A percentile compares a stretch with the other conserved stretches of the same genome.
phyloP scores from a whole-genome alignment of 257 asterid genomes.

The Solanum gracilifrons region DNA sequence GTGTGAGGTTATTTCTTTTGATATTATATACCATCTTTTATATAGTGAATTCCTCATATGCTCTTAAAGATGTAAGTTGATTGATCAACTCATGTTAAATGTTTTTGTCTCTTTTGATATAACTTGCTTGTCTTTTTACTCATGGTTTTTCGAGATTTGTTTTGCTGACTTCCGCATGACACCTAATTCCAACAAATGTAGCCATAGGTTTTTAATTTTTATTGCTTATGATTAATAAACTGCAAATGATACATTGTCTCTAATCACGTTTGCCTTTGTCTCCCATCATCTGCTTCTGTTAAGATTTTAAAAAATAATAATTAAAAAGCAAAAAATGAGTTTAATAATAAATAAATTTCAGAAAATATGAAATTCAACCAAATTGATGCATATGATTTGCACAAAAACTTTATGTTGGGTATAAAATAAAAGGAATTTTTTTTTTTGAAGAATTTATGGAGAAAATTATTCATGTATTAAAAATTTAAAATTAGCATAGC shows the following conservation, averaged over 20 bases:
- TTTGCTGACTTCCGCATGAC: not conserved
- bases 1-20: no score
- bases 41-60: not conserved
- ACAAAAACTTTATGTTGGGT: not conserved
- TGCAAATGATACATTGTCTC: not conserved
- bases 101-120: not conserved
- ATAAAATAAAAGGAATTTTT: not conserved
- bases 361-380: not conserved
- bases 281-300: not conserved
- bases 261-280: not conserved
- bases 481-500: not conserved
- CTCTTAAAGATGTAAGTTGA: not conserved
- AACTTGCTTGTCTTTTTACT: no score
- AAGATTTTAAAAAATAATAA: not conserved
- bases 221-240: not conserved
- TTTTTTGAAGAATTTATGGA: not conserved
- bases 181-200: no score
- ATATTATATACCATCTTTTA: no score
- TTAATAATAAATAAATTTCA: not conserved
- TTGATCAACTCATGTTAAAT: not conserved
- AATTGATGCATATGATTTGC: not conserved
- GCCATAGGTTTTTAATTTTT: not conserved
- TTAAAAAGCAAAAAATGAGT: not conserved
- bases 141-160: fast-evolving
- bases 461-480: not conserved